Evolutionary conservation across 257 asterid genomes (phyloP).

Genomic region (Linderniella brevidens): DNA sequence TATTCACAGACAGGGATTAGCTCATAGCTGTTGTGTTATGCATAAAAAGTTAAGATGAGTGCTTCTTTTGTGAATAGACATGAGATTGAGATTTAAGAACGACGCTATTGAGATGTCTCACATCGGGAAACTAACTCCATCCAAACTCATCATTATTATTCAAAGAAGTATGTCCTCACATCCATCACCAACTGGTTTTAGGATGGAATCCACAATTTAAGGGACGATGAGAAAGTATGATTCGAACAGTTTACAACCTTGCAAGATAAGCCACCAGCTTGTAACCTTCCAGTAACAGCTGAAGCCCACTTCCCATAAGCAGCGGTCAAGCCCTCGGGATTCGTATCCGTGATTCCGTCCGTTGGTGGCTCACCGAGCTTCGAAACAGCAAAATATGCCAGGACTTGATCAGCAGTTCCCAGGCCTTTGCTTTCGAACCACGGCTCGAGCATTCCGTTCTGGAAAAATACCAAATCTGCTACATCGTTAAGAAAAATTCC

Average conservation of each 20-base stretch:
- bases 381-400: conserved; percentile 90
- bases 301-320: conserved; percentile 95
- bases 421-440: conserved; percentile 84
- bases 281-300: conserved; percentile 69
- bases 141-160: no score
- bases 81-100: no score
- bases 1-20: no score
- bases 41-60: neutral
- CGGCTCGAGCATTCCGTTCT: conserved; percentile 99
- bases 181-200: no score
- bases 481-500: conserved; percentile 46
- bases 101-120: no score
- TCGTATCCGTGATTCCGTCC: conserved; percentile 86
- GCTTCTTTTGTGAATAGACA: no score
- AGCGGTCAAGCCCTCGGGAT: conserved; percentile 92
- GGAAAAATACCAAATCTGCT: conserved; percentile 99
- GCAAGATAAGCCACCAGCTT: conserved; percentile 80
- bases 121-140: neutral
- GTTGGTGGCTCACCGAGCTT: conserved; percentile 85
- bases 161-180: no score
- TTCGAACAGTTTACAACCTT: conserved; percentile 31
- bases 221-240: no score
- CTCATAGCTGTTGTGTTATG: neutral
- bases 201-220: no score
- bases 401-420: conserved; percentile 74